A percentile compares a stretch with the other conserved stretches of the same genome.
phyloP scores from a whole-genome alignment of 164 flowering plant species.

The Tetracentron sinense region DNA sequence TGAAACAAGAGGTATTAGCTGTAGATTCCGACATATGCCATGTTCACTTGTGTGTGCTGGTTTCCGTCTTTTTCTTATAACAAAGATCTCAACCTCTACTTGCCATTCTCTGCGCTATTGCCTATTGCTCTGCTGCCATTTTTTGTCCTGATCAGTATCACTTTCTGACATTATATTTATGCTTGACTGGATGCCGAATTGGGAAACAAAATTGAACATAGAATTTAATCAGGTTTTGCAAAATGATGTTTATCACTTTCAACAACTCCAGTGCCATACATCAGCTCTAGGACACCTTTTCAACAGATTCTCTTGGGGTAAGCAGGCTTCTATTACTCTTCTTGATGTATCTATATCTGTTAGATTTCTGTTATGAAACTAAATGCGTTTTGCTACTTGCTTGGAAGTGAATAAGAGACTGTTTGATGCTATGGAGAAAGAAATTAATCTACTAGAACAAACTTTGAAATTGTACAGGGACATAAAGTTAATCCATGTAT shows the following conservation, averaged over 20 bases:
- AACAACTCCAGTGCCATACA: constrained; percentile 95
- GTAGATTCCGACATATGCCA: constrained; percentile 81
- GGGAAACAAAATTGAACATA: constrained; percentile 23
- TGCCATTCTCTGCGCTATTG: background rate
- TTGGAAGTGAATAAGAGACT: constrained; percentile 85
- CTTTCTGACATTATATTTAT: background rate
- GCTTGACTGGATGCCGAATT: constrained; percentile 7
- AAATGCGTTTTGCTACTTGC: constrained; percentile 9
- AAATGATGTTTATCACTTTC: constrained; percentile 93
- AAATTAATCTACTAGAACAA: constrained; percentile 67
- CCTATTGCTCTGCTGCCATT: constrained; percentile 9
- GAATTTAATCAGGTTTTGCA: constrained; percentile 95
- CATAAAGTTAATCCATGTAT: too few relatives aligned
- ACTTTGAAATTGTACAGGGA: constrained; percentile 61
- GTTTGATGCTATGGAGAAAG: constrained; percentile 84
- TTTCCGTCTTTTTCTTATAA: constrained; percentile 1
- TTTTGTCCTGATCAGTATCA: background rate
- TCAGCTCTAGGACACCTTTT: constrained; percentile 68
- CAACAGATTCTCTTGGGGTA: constrained; percentile 94
- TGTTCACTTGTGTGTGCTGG: background rate
- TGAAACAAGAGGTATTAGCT: constrained; percentile 90
- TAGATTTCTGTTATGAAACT: background rate
- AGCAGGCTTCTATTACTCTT: constrained; percentile 11
- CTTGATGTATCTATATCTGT: background rate
- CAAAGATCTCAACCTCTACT: background rate